phyloP scores from a whole-genome alignment of 768 basidiomycete species.

The Suillus subalutaceus region DNA sequence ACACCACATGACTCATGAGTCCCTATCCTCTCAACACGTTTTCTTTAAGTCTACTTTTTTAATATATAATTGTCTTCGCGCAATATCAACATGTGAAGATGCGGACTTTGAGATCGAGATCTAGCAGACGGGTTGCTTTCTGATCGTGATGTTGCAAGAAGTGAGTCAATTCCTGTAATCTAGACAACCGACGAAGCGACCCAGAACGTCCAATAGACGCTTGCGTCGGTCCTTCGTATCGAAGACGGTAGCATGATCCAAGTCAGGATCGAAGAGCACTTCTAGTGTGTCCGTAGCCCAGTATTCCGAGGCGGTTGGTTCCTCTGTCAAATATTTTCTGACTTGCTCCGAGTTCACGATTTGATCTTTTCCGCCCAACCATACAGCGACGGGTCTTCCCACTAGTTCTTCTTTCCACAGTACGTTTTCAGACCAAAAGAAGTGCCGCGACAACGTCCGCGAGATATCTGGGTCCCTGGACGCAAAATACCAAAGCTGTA shows the following conservation, averaged over 20 bases:
- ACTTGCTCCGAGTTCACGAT: conserved; percentile 44
- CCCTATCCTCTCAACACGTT: conserved; percentile 3
- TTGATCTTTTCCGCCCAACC: conserved; percentile 44
- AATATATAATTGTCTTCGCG: not conserved
- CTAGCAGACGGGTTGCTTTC: not conserved
- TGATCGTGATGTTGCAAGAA: not conserved
- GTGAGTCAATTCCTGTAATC: conserved; percentile 10
- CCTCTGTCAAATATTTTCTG: conserved; percentile 42
- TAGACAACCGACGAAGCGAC: conserved; percentile 27
- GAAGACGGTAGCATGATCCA: conserved; percentile 48
- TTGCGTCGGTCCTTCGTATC: conserved; percentile 29
- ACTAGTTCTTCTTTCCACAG: conserved; percentile 61
- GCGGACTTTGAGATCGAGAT: conserved; percentile 3
- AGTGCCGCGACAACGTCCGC: conserved; percentile 57
- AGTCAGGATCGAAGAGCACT: conserved; percentile 39
- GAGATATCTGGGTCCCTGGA: conserved; percentile 66
- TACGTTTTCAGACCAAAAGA: conserved; percentile 68
- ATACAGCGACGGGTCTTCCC: conserved; percentile 35
- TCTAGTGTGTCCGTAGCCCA: conserved; percentile 38
- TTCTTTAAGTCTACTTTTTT: not conserved
- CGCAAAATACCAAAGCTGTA: conserved; percentile 71
- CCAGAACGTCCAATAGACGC: conserved; percentile 35
- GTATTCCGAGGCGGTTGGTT: conserved; percentile 17
- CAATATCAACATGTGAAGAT: not conserved
- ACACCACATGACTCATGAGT: not conserved